Base-by-base conservation (phyloP, 345 rosid species). In the Pistacia vera region DNA sequence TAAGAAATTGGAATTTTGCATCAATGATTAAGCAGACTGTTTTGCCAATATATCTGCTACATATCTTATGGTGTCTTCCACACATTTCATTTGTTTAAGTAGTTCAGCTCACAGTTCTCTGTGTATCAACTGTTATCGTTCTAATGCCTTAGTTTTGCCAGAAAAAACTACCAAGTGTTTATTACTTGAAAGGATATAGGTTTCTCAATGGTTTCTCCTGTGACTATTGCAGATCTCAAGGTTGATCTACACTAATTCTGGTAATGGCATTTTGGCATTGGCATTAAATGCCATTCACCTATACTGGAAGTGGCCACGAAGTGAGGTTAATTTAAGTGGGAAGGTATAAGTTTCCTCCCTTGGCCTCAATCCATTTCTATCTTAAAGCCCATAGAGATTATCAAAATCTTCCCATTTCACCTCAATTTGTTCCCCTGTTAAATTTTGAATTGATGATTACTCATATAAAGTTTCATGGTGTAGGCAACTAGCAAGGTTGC, bases 161-260 rank as follows among this genome's bases (percentile, higher is more conserved):
- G 49, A 44, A n/a, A n/a, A n/a, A 11, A 30, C 33, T 41, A 11
- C 48, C 11, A 14, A 14, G 38, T 65, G 52, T 17, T 64, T 16
- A 30, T 66, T 59, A 14, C 63, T 30, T 36, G 52, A 22, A 4
- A 51, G 35, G 12, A 14, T 17, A 30, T 61, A 57, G n/a, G 55
- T 68, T 38, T 72, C 33, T 69, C 36, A 25, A 30, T 69, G 57
- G 20, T 20, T 60, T 61, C 25, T 72, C 9, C 36, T 70, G 18
- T 68, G 11, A 58, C 54, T 41, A 38, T 51, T 75, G 63, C 81
- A 86, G 89, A 80, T 86, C 14, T 52, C 74, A 66, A 81, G 82
- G 82, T 76, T 86, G 75, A 65, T 72, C 30, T 86, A 86, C 71
- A 83, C 78, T 63, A 79, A 83, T 78, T 75, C 87, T 6, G 87